Base-by-base conservation (phyloP, 2,329 filamentous ascomycete genomes). In the Fusarium phyllophilum region DNA sequence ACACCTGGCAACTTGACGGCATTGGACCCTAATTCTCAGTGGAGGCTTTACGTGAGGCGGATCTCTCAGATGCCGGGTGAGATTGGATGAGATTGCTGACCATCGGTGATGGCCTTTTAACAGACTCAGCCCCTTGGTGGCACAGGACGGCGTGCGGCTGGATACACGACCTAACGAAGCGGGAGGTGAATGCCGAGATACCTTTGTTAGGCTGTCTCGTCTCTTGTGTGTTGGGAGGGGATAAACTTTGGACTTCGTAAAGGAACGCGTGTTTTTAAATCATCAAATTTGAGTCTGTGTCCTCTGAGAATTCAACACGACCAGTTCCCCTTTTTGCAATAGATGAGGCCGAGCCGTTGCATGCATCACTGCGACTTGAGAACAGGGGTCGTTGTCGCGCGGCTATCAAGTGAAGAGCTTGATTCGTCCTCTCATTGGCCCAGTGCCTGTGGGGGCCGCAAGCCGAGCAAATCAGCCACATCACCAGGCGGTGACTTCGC, bases 401-500 rank as follows among this genome's bases (percentile, higher is more conserved):
- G 77, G 77, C 77, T 78, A 78, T 57, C 55, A 56, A 45, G 39
- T 70, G 44, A 24, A 61, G 24, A 60, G 51, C 56, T 60, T 56
- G 65, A 60, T 73, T 45, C 49, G 33, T 12, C 6, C 17, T 42
- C n/a, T 51, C 36, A 77, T 77, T 77, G 75, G 75, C 18, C 24
- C 31, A 20, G n/a, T 42, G 56, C 66, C 41, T 56, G 64, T 75
- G 74, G 70, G 73, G 72, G 62, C 72, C 62, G 29, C 54, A 42
- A 49, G 61, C 44, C 59, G 61, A 78, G 75, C 76, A 77, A 78
- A 78, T 78, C 76, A 78, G 73, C 74, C 75, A 73, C 67, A 66
- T 58, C 65, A 39, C 58, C 63, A 73, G 57, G 73, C 72, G 73
- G 76, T 77, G 72, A 74, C 74, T 62, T 73, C 48, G 66, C 62